Conservation (phyloP, 2,329 filamentous ascomycete species). For the Pseudovirgaria hyperparasitica region DNA sequence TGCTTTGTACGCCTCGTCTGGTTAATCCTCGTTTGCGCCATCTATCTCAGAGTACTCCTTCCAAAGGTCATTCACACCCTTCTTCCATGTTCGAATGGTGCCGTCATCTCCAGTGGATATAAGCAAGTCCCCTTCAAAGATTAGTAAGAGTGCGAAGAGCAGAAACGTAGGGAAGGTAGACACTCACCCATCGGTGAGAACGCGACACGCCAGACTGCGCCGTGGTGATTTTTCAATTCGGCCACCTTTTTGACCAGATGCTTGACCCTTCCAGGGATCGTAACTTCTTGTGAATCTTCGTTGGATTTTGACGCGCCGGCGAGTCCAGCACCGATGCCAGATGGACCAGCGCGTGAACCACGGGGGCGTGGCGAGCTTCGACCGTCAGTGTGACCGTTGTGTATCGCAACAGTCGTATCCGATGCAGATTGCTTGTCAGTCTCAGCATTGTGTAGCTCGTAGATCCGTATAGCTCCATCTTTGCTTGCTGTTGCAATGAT, state of each 20-base stretch:
- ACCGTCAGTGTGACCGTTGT: constrained; percentile 10
- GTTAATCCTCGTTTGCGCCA: constrained; percentile 17
- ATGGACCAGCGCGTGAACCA: constrained; percentile 24
- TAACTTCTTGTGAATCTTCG: constrained; percentile 39
- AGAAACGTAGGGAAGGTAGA: not conserved
- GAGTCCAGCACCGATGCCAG: constrained; percentile 41
- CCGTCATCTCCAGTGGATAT: constrained; percentile 69
- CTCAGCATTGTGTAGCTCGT: constrained; percentile 55
- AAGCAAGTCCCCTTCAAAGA: constrained; percentile 57
- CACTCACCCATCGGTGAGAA: constrained; percentile 41
- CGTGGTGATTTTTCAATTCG: constrained; percentile 52
- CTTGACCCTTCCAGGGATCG: constrained; percentile 51
- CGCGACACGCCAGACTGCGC: constrained; percentile 62
- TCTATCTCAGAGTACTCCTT: constrained; percentile 36
- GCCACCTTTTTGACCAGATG: constrained; percentile 53
- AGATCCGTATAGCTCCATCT: constrained; percentile 83
- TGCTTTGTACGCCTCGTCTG: not conserved
- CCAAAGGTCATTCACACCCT: constrained; percentile 34
- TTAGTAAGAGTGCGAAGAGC: constrained; percentile 14
- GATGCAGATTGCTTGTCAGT: constrained; percentile 25
- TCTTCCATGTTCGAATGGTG: constrained; percentile 38
- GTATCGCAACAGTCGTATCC: constrained; percentile 12
- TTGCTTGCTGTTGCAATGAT: constrained; percentile 85
- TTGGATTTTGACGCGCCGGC: constrained; percentile 29
- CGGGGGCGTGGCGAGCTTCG: constrained; percentile 13